Percentiles rank a stretch among this genome's conserved stretches.
Conservation (phyloP, 2,329 filamentous ascomycete genomes). For the Neophaeococcomyces mojaviensis region DNA sequence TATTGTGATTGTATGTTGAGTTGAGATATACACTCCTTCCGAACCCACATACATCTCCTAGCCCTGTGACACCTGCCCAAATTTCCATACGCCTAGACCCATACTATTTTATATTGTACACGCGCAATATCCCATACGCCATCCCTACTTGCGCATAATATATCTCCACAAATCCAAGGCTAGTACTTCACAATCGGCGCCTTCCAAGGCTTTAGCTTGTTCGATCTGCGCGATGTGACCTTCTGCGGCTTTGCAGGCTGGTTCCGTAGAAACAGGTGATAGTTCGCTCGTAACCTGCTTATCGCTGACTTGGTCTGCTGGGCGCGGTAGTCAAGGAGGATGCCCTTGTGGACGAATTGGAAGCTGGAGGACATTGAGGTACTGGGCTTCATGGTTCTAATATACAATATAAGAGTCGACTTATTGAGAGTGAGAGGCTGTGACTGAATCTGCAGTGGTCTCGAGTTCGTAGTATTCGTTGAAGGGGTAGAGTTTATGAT, state of each 20-base stretch:
- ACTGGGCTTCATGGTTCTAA: constrained; percentile 4
- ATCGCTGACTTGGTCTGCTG: constrained; percentile 18
- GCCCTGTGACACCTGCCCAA: too few relatives aligned
- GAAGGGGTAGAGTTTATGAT: too few relatives aligned
- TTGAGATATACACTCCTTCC: not conserved
- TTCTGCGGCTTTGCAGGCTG: constrained; percentile 17
- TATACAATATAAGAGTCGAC: not conserved
- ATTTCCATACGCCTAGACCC: too few relatives aligned
- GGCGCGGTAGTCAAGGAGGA: constrained; percentile 20
- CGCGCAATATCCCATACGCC: too few relatives aligned
- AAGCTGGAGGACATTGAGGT: constrained; percentile 11
- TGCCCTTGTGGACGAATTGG: constrained; percentile 21
- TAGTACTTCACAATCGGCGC: constrained; percentile 5
- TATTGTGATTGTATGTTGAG: not conserved
- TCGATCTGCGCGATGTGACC: not conserved
- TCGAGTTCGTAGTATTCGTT: too few relatives aligned
- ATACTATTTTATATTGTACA: too few relatives aligned
- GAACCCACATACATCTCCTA: too few relatives aligned
- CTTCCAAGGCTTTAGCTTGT: constrained; percentile 3
- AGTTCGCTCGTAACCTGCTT: constrained; percentile 18
- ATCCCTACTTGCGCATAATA: too few relatives aligned
- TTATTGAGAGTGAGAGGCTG: not conserved
- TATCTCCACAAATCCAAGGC: too few relatives aligned
- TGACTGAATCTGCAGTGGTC: too few relatives aligned
- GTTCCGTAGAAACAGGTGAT: constrained; percentile 23